A percentile compares a stretch with the other conserved stretches of the same genome.
Conservation (phyloP, 345 rosid species). For the Brassica nigra region DNA sequence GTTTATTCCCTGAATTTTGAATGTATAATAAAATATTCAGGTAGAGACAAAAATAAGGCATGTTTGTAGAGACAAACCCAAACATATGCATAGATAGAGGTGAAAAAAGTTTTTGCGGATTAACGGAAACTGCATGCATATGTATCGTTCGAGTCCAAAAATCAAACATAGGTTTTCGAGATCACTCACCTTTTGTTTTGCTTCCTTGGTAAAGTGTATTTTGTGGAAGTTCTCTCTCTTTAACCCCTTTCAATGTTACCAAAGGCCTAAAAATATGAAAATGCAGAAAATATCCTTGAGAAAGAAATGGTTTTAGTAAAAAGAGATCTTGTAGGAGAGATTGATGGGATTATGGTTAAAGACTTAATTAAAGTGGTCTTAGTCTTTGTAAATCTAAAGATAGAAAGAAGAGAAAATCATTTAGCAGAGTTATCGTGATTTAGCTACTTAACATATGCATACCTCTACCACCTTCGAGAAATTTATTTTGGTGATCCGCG, state of each 20-base stretch:
- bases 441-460: conserved; percentile 9
- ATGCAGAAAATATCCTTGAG: background rate
- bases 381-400: conserved; percentile 22
- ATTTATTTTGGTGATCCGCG: too few species aligned
- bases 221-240: background rate
- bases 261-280: conserved; percentile 6
- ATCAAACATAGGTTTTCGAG: conserved; percentile 42
- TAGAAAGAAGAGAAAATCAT: conserved; percentile 21
- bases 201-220: conserved; percentile 5
- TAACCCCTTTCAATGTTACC: conserved; percentile 21
- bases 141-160: conserved; percentile 33
- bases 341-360: conserved; percentile 22
- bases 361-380: conserved; percentile 14
- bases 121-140: conserved; percentile 33
- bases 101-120: conserved; percentile 22
- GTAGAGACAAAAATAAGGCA: conserved; percentile 26
- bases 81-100: conserved; percentile 39
- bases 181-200: conserved; percentile 31
- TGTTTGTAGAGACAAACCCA: conserved; percentile 37
- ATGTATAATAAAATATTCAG: conserved; percentile 8
- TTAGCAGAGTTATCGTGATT: conserved; percentile 40
- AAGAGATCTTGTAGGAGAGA: conserved; percentile 24
- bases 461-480: too few species aligned
- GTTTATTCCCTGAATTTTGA: conserved; percentile 27
- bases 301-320: conserved; percentile 13